Evolutionary conservation across 331 rosid species (phyloP).

Genomic region (Malus hybrid): DNA sequence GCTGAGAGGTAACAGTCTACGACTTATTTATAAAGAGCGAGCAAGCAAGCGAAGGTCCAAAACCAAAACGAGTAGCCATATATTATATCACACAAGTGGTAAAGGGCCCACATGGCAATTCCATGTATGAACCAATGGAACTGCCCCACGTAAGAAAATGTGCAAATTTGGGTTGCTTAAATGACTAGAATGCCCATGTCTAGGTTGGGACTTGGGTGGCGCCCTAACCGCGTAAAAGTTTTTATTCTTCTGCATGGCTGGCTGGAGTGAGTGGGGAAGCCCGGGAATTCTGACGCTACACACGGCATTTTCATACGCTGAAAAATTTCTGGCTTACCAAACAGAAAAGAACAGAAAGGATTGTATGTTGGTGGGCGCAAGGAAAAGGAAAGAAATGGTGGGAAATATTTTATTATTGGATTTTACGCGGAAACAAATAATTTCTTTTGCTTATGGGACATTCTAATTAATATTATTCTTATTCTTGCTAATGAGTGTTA

Average conservation of each 20-base stretch:
- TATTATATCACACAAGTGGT: not conserved
- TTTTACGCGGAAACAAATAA: not conserved
- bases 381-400: not conserved
- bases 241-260: not conserved
- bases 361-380: not conserved
- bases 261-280: constrained; percentile 20
- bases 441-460: not conserved
- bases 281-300: constrained; percentile 57
- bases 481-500: not conserved
- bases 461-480: not conserved
- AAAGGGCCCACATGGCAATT: not conserved
- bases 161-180: not conserved
- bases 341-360: not conserved
- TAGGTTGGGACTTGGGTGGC: not conserved
- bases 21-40: not conserved
- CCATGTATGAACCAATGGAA: not conserved
- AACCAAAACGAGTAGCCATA: not conserved
- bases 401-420: not conserved
- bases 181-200: not conserved
- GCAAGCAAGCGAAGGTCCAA: not conserved
- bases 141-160: not conserved
- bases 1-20: not conserved
- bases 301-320: constrained; percentile 43
- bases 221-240: constrained; percentile 27
- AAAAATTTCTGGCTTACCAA: constrained; percentile 8